Evolutionary conservation across 2,329 filamentous ascomycete species (phyloP).

Genomic region (Blumeriella jaapii): DNA sequence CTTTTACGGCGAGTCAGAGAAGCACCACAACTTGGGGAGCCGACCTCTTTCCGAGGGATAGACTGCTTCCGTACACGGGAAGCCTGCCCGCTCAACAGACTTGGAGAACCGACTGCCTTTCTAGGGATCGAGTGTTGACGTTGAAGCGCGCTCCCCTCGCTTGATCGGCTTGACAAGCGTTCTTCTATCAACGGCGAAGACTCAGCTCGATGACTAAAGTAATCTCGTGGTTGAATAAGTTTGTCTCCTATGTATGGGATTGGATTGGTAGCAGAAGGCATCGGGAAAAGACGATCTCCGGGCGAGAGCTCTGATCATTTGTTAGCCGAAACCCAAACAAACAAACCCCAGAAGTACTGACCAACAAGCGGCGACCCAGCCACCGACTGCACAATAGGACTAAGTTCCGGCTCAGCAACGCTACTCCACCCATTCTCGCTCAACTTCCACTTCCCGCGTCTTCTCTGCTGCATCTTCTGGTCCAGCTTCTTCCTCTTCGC

Average conservation of each 20-base stretch:
- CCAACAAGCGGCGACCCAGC: conserved; percentile 10
- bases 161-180: conserved; percentile 1
- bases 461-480: conserved; percentile 31
- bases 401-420: conserved; percentile 34
- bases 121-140: not conserved
- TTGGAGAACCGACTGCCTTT: too few relatives aligned
- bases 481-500: conserved; percentile 32
- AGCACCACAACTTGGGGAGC: conserved; percentile 9
- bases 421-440: conserved; percentile 20
- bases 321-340: not conserved
- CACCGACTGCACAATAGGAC: conserved; percentile 14
- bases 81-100: too few relatives aligned
- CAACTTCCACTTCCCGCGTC: conserved; percentile 31
- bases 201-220: conserved; percentile 9
- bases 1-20: conserved; percentile 6
- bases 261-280: conserved; percentile 11
- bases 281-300: conserved; percentile 13
- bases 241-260: conserved; percentile 5
- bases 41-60: conserved; percentile 11
- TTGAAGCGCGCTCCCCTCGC: not conserved
- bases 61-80: not conserved
- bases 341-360: conserved; percentile 3
- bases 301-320: conserved; percentile 8
- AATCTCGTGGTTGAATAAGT: conserved; percentile 7
- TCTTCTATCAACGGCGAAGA: conserved; percentile 9